Evolutionary conservation across 176 grass and related monocot genomes (phyloP), one percentile per base, ranked within the genome.

Genomic region (Pontederia crassipes): DNA sequence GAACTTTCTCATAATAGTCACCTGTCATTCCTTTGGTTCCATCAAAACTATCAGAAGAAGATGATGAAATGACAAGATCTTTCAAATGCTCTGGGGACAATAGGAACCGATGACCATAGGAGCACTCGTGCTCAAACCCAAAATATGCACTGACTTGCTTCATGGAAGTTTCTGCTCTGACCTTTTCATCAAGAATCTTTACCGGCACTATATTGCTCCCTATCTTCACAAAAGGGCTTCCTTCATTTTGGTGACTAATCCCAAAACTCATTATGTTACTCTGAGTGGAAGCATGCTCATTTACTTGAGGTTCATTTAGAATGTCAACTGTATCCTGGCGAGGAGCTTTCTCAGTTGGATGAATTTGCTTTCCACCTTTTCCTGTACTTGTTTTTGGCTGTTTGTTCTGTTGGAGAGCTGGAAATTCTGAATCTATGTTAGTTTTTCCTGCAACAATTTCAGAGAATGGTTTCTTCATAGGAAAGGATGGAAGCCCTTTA

Each of bases 61-160:
- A 80, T 56, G 60, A 72, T 46, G 84, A 74, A 32, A 78, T 58
- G 13, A 76, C 81, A 49, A 97, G 64, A 20, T 90, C 73, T 54
- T 83, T 81, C 28, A 97, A 78, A 79, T 97, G 74, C 28, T 97
- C 85, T 63, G 81, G 72, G 62, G 93, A 85, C 18, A 91, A 60
- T 69, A 97, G 80, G 74, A 97, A 97, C 65, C 93, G 82, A 66
- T 97, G 93, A 46, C 93, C 87, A 67, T 74, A 80, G 66, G 93
- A 56, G 72, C 93, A 97, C 71, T 91, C 93, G 8, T 97, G 87
- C 67, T 97, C 93, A 65, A 97, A 97, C 52, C 93, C 93, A 49
- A 88, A 54, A 81, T 76, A 75, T 15, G 80, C 74, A 53, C 57
- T 61, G 32, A 88, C 85, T 73, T 88, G 79, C 12, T 76, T 74